Evolutionary conservation across 176 grass and related monocot species (phyloP).

Genomic region (Typha latifolia): DNA sequence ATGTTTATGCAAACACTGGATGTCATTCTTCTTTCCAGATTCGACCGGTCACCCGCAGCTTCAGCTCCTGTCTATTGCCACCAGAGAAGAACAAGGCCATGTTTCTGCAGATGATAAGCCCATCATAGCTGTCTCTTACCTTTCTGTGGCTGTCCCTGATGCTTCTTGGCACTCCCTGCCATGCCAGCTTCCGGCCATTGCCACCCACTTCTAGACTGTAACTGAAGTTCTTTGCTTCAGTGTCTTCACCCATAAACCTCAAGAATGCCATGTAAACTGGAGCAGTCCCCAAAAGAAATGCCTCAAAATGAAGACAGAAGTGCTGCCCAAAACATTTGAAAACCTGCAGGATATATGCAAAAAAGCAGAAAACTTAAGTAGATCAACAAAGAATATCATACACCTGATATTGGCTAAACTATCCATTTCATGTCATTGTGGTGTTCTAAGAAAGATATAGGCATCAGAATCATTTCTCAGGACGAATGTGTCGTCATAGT

Average conservation of each 20-base stretch:
- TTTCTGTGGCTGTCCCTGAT: slow-evolving; percentile 71
- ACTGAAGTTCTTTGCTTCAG: slow-evolving; percentile 69
- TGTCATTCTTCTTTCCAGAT: too few relatives aligned
- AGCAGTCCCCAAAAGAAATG: slow-evolving; percentile 76
- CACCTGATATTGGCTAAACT: too few relatives aligned
- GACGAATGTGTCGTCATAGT: too few relatives aligned
- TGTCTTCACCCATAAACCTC: slow-evolving; percentile 90
- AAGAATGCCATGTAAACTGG: slow-evolving; percentile 89
- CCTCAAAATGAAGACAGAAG: slow-evolving; percentile 90
- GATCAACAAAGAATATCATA: too few relatives aligned
- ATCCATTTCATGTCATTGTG: too few relatives aligned
- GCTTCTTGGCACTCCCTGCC: slow-evolving; percentile 81
- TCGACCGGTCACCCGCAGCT: too few relatives aligned
- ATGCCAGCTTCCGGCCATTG: slow-evolving; percentile 73
- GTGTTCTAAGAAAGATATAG: too few relatives aligned
- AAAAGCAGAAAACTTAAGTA: not conserved
- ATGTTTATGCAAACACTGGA: too few relatives aligned
- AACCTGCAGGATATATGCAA: slow-evolving; percentile 30
- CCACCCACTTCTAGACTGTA: slow-evolving; percentile 74
- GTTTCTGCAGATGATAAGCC: slow-evolving; percentile 82
- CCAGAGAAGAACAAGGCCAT: slow-evolving; percentile 80
- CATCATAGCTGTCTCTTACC: slow-evolving; percentile 76
- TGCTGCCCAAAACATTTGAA: slow-evolving; percentile 89
- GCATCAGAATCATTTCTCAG: too few relatives aligned
- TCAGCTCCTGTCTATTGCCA: too few relatives aligned